Percentiles rank a stretch among this genome's conserved stretches.
These are phyloP conservation scores for Gossypium gossypioides DNA, from an alignment of 441 rosid species.

Conservation along the genomic window DNA sequence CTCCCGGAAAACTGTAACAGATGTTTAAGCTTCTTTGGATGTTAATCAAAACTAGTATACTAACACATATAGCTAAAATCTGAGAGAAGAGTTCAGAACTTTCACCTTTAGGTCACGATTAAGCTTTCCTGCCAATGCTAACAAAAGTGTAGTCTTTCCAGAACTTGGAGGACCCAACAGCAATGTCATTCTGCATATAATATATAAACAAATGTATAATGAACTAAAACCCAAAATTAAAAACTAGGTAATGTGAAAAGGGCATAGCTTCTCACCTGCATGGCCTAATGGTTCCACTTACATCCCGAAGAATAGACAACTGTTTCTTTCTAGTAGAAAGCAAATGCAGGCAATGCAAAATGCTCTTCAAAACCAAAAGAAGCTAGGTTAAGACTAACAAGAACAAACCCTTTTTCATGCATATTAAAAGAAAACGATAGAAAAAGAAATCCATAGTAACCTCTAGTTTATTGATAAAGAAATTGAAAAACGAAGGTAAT, in stretches of 20 bases:
- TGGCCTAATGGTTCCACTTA: slow-evolving; percentile 39
- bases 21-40: neutral
- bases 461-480: slow-evolving; percentile 24
- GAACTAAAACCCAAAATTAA: neutral
- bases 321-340: slow-evolving; percentile 20
- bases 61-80: neutral
- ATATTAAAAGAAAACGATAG: neutral
- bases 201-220: slow-evolving; percentile 6
- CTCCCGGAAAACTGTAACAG: slow-evolving; percentile 25
- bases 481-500: slow-evolving; percentile 34
- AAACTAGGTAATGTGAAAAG: neutral
- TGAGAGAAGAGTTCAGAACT: neutral
- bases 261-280: slow-evolving; percentile 16
- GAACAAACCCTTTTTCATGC: neutral
- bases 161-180: slow-evolving; percentile 65
- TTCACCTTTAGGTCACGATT: slow-evolving; percentile 33
- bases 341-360: slow-evolving; percentile 19
- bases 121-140: slow-evolving; percentile 49
- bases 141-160: slow-evolving; percentile 50
- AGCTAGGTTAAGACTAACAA: neutral
- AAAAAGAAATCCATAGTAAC: slow-evolving; percentile 16
- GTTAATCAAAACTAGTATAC: neutral
- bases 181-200: slow-evolving; percentile 27
- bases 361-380: slow-evolving; percentile 11
- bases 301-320: slow-evolving; percentile 27